These are phyloP conservation scores for Dryadomyces quercus-mongolicae DNA, from an alignment of 2,329 filamentous ascomycete species.

Conservation along the genomic window DNA sequence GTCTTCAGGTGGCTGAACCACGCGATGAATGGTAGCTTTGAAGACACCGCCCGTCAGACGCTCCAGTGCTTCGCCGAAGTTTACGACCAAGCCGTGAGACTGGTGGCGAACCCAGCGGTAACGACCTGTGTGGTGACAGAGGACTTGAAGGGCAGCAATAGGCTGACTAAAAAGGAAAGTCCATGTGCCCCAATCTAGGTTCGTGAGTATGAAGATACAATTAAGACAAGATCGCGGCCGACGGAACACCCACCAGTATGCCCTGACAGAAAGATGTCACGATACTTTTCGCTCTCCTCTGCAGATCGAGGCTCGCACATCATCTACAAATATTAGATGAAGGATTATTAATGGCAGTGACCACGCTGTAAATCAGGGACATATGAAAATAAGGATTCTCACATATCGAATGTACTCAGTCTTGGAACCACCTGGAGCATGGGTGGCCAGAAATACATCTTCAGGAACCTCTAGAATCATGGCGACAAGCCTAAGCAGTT, in stretches of 20 bases:
- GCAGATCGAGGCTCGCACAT: conserved; percentile 30
- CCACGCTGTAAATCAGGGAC: too few relatives aligned
- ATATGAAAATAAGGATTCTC: too few relatives aligned
- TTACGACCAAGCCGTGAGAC: conserved; percentile 30
- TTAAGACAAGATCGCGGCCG: too few relatives aligned
- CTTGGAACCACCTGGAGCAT: conserved; percentile 1
- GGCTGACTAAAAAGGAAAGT: conserved; percentile 39
- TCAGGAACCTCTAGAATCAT: conserved; percentile 1
- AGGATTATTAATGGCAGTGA: too few relatives aligned
- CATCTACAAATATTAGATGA: conserved; percentile 27
- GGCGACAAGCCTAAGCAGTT: not conserved
- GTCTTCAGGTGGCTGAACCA: conserved; percentile 21
- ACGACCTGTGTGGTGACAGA: conserved; percentile 16
- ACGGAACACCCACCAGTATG: conserved; percentile 24
- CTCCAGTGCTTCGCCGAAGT: conserved; percentile 23
- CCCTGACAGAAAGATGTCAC: conserved; percentile 4
- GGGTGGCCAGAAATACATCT: not conserved
- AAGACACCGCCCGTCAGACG: conserved; percentile 18
- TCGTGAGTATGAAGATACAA: too few relatives aligned
- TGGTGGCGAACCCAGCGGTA: conserved; percentile 29
- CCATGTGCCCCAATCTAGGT: conserved; percentile 27
- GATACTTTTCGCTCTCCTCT: conserved; percentile 20
- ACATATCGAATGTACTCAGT: conserved; percentile 2
- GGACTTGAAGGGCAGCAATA: conserved; percentile 35
- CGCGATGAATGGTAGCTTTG: conserved; percentile 23